Evolutionary conservation across 371 early-diverging fungal species (phyloP).

Genomic region (Umbelopsis sp.): DNA sequence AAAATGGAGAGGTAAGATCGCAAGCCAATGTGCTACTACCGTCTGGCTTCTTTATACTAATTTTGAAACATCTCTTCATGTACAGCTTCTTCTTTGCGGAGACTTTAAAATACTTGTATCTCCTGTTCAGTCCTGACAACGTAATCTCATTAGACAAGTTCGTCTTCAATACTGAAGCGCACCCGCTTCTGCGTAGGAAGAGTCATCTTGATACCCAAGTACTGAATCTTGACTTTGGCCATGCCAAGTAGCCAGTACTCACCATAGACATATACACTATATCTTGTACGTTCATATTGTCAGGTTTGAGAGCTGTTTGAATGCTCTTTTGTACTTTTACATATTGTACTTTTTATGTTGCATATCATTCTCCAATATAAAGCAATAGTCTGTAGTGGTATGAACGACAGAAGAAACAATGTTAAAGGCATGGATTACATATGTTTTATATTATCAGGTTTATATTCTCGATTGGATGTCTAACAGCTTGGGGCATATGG

Average conservation of each 20-base stretch:
- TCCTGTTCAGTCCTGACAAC: conserved; percentile 69
- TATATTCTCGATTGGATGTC: neutral
- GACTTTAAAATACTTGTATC: conserved; percentile 87
- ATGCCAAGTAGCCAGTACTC: neutral
- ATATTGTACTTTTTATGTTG: too few species aligned
- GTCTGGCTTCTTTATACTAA: neutral
- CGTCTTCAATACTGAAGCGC: conserved; percentile 77
- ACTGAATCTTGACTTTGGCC: neutral
- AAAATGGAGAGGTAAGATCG: conserved; percentile 49
- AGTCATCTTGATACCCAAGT: conserved; percentile 6
- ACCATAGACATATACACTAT: neutral
- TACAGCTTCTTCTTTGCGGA: conserved; percentile 82
- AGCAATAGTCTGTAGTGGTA: too few species aligned
- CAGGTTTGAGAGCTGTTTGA: too few species aligned
- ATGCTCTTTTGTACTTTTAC: too few species aligned
- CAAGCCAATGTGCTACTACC: too few species aligned
- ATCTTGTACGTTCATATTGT: too few species aligned
- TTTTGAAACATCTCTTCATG: neutral
- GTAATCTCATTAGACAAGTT: conserved; percentile 70
- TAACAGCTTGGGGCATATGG: neutral
- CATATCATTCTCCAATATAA: too few species aligned
- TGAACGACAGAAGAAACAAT: too few species aligned
- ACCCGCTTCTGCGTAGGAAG: conserved; percentile 44
- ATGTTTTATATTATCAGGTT: neutral
- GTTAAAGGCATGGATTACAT: neutral